Evolutionary conservation across 306 rosid species (phyloP), one percentile per base, ranked within the genome.

Genomic region (Glycyrrhiza uralensis): DNA sequence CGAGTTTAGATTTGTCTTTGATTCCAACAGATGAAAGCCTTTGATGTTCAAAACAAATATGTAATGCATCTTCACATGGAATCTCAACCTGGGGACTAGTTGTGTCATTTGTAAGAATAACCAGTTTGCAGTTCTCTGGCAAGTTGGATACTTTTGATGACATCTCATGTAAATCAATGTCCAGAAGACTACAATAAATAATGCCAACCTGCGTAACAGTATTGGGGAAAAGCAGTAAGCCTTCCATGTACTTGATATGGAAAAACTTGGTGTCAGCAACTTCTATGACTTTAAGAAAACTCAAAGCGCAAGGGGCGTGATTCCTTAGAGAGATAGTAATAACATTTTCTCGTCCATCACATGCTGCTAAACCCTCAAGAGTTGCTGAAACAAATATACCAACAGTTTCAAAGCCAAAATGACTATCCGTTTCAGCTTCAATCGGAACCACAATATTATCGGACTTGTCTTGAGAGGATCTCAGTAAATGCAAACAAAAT

Each of bases 191-290:
- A 79, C 96, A 94, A 69, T 87, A 41, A 81, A 86, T 71, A 73
- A 87, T 51, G 66, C 97, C 91, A 71, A 87, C 90, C 63, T 91
- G 90, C 10, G 95, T 89, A 69, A 81, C 84, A 35, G 84, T 75
- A 7, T 85, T 81, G 17, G 98, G 98, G 72, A 81, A 89, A 78
- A 93, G 94, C 72, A 86, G 81, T 54, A 91, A 87, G 28, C 88
- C 92, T 66, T 83, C 90, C 74, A 72, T 50, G 60, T 75, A 88
- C 75, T 83, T 87, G 44, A 88, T 61, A 64, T 29, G 84, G 58
- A 92, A 88, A 67, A 78, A 35, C 74, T 84, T 38, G 7, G 63
- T 14, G 7, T 88, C 96, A 20, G 88, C 70, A 50, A 81, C 85
- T 75, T 86, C 90, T 42, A 78, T 55, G 26, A 86, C 75, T 74